Evolutionary conservation across 1,284 basidiomycete genomes (phyloP), one percentile per base, ranked within the genome.

Genomic region (Cystobasidiaceae sp.): DNA sequence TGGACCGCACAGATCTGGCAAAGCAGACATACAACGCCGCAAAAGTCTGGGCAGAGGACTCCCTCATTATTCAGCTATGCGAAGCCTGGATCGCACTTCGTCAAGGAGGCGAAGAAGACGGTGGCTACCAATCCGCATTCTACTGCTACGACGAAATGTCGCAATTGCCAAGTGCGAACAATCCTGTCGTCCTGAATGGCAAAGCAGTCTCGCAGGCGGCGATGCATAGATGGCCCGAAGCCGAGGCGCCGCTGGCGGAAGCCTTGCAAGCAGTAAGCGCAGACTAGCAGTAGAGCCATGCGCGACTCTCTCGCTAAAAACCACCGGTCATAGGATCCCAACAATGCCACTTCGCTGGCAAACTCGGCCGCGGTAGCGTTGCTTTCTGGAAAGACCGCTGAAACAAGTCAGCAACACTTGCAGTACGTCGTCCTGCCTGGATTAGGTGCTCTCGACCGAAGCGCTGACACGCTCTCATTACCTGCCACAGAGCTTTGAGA

Each of bases 91-190:
- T 96, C 66, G 86, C 87, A 13, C 83, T 96, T 72, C 90, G 27
- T 21, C 58, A 67, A 52, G 58, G 60, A 15, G 66, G 66, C 4
- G 59, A 62, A 45, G 66, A 63, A 11, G 54, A 57, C 30, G 50
- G 48, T 15, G 87, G 79, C 81, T 81, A 55, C 84, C 88, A 74
- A 79, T 85, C 50, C 78, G 75, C 76, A 39, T 81, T 85, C 75
- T 89, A 92, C 65, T 93, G 92, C 78, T 96, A 90, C 78, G 90
- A 90, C 49, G 93, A 97, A 75, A 89, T 94, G 73, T 82, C 93
- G 54, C 88, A 86, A 37, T 87, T 91, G 70, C 92, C 92, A 1
- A 87, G 88, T 2, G 74, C 93, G 68, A 81, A 88, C 21, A 81
- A 80, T 72, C 54, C 86, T 45, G 81, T 86, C 72, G 79, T 93